Evolutionary conservation across 169 alveolate genomes (phyloP).

Genomic region (Neospora caninum): DNA sequence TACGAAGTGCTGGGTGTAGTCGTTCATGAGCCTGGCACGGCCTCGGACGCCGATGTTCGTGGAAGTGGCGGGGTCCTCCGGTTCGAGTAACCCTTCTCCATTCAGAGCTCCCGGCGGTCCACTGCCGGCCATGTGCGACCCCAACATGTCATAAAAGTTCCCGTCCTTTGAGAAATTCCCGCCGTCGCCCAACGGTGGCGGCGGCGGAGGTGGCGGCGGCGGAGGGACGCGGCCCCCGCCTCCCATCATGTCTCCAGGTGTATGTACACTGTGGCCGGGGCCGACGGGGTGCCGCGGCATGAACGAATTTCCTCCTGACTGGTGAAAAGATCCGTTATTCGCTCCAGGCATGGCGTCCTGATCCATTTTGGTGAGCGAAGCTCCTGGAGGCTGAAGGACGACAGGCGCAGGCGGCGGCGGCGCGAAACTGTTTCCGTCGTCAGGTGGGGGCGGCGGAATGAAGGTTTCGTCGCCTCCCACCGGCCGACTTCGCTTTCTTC

Average conservation of each 20-base stretch:
- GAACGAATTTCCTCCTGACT: neutral
- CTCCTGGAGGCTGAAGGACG: neutral
- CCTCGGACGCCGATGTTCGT: conserved; percentile 67
- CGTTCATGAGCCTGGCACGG: conserved; percentile 81
- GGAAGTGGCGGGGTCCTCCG: neutral
- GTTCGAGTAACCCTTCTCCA: neutral
- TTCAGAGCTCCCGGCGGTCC: neutral
- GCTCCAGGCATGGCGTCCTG: neutral
- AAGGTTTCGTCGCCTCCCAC: too few relatives aligned
- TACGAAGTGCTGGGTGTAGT: conserved; percentile 90
- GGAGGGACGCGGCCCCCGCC: neutral
- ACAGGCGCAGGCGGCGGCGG: neutral
- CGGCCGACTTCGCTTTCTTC: too few relatives aligned
- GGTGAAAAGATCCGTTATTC: too few relatives aligned
- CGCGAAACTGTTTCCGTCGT: too few relatives aligned
- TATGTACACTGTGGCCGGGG: neutral
- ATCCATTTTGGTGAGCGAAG: neutral
- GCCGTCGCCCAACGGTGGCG: neutral
- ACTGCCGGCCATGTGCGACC: neutral
- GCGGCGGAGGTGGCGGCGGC: neutral
- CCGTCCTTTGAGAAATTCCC: neutral
- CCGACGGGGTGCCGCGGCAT: neutral
- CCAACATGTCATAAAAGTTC: too few relatives aligned
- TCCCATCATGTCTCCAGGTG: neutral
- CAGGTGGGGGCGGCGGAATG: neutral